Evolutionary conservation across 1,284 basidiomycete species (phyloP), one percentile per base, ranked within the genome.

Genomic region (Gymnopus androsaceus): DNA sequence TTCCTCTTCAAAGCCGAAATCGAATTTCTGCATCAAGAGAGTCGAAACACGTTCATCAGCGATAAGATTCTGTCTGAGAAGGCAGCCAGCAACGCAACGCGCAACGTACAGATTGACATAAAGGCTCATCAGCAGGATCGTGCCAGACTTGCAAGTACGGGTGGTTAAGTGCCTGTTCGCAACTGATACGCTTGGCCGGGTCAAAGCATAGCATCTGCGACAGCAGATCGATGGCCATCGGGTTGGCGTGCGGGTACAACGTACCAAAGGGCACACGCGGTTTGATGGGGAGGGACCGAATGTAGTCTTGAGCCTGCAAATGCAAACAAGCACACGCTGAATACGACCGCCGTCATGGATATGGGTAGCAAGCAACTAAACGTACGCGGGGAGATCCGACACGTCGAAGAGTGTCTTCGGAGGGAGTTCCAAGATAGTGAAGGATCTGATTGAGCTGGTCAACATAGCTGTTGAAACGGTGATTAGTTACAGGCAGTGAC

Each of bases 391-490:
- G 93, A 41, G 90, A 94, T 36, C 97, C 97, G 49, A 99, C 94
- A 41, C 97, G 87, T 46, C 94, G 87, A 28, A 99, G 84, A 0
- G 97, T 98, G 63, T 96, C 93, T 72, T 99, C 96, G 11, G 92
- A 92, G 0, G 97, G 97, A 0, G 97, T 99, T 36, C 97, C 97
- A 27, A 99, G 85, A 67, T 95, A 94, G 73, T 99, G 95, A 40
- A 99, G 80, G 68, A 99, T 98, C 73, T 98, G 96, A 71, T 99
- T 99, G 41, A 99, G 81, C 72, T 99, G 97, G 72, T 99, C 96
- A 57, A 99, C 96, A 67, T 98, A 97, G 71, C 90, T 92, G 63
- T 6, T 51, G 19, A 36, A 46, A 52, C 21, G 34, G 40, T 27
- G 57, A 52, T 48, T 42, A 46, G 23, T 19, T 3, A 17, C 33